Base-by-base conservation (phyloP, 495 filamentous ascomycete species). In the Cudoniella acicularis region DNA sequence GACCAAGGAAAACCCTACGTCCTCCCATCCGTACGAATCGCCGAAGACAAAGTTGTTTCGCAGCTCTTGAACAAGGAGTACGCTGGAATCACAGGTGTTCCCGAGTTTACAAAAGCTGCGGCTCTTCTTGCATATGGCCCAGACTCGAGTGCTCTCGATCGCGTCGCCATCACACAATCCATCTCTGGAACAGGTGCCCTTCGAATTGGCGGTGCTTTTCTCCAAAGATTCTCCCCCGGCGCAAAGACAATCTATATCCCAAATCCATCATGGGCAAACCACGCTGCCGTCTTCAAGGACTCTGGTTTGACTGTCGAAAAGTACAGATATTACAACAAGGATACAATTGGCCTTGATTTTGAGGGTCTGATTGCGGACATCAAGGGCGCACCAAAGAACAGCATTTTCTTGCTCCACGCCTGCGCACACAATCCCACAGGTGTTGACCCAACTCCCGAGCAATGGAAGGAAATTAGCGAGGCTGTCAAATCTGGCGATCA, bases 341-440 rank as follows among this genome's bases (percentile, higher is more conserved):
- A 96, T 70, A 97, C 92, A 67, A 97, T 97, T 70, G 93, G 94
- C 36, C 85, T 98, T 50, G 94, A 98, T 79, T 96, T 97, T 69
- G 91, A 96, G 63, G 94, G 94, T 65, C 82, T 98, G 82, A 66
- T 98, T 43, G 86, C 78, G 64, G 94, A 98, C 73, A 87, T 98
- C 78, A 93, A 93, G 77, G 82, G 82, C 54, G 91, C 93, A 27
- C 92, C 92, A 49, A 81, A 87, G 72, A 87, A 84, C 75, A 91
- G 87, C 76, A 87, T 92, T 63, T 86, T 98, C 79, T 78, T 98
- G 40, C 87, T 97, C 65, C 94, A 98, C 73, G 94, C 94, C 48
- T 98, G 94, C 74, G 94, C 94, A 8, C 94, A 98, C 82, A 98
- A 98, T 82, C 94, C 94, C 48, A 98, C 94, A 60, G 94, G 94